Base-by-base conservation (phyloP, 495 filamentous ascomycete species). In the Hypoxylon fragiforme region DNA sequence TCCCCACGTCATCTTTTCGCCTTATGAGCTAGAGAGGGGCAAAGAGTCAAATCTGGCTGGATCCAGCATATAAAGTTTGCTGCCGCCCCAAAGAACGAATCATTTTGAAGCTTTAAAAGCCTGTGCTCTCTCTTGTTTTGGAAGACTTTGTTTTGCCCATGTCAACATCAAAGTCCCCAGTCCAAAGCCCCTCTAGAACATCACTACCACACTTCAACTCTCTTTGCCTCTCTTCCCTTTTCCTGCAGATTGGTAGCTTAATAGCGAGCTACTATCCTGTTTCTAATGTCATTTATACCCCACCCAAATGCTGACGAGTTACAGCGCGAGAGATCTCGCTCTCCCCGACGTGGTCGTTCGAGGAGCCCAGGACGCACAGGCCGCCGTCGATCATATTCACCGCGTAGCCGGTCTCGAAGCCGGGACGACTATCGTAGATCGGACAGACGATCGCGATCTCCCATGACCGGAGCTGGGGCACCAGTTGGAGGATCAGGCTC, bases 261-360 rank as follows among this genome's bases (percentile, higher is more conserved):
- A 38, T 37, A 8, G 35, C 24, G 44, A 37, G 32, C 31, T 19
- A 36, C 44, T 54, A 54, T 50, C 44, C 13, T 48, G 19, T n/a
- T 48, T 50, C 44, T 40, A 50, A 58, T 55, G 54, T 44, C 60
- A 38, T 67, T 63, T 40, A 65, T 64, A 62, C 49, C 57, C 57
- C 62, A 57, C 37, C 49, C 55, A 65, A 35, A 69, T 59, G 67
- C 78, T 79, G 65, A 81, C 68, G 59, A 52, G 38, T 69, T 65
- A 49, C 82, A 96, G 90, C 91, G 92, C 73, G 92, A 96, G 83
- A 88, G 94, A 74, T 94, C 91, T 74, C 89, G 91, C 72, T 94
- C 90, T 57, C 91, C 91, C 63, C 85, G 91, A 72, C 88, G 91
- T 75, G 90, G 90, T 61, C 77, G 77, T 60, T 82, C 79, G 51